Evolutionary conservation across 192 early-diverging fungal species (phyloP).

Genomic region (Nowakowskiella sp.): DNA sequence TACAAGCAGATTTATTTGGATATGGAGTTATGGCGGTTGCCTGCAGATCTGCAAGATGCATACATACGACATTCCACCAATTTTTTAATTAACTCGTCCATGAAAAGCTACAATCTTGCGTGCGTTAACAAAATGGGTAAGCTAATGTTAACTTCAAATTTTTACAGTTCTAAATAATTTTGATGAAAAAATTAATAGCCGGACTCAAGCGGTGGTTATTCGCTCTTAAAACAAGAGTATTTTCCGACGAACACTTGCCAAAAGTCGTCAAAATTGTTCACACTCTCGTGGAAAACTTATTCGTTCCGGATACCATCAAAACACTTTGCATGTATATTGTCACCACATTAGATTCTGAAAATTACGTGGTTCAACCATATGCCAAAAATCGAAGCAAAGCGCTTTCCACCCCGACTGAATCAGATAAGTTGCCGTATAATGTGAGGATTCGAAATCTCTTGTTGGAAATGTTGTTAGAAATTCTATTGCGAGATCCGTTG

Average conservation of each 20-base stretch:
- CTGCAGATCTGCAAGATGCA: slow-evolving; percentile 43
- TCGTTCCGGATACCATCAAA: slow-evolving; percentile 49
- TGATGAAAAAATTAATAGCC: slow-evolving; percentile 42
- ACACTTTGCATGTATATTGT: slow-evolving; percentile 56
- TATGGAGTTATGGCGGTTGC: slow-evolving; percentile 60
- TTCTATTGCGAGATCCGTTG: slow-evolving; percentile 42
- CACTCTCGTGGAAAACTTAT: slow-evolving; percentile 45
- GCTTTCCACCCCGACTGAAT: neutral
- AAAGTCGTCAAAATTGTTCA: slow-evolving; percentile 60
- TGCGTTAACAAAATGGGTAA: neutral
- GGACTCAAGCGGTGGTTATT: slow-evolving; percentile 14
- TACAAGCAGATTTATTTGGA: slow-evolving; percentile 56
- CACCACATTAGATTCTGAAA: slow-evolving; percentile 49
- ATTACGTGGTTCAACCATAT: slow-evolving; percentile 21
- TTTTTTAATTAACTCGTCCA: slow-evolving; percentile 4
- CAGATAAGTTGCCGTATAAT: slow-evolving; percentile 1
- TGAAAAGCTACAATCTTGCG: neutral
- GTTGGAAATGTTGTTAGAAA: slow-evolving; percentile 59
- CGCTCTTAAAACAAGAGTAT: slow-evolving; percentile 10
- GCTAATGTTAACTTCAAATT: neutral
- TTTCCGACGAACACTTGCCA: neutral
- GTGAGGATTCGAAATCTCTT: slow-evolving; percentile 30
- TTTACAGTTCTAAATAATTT: slow-evolving; percentile 25
- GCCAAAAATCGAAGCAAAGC: too few relatives aligned
- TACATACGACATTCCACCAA: slow-evolving; percentile 54